A percentile compares a stretch with the other conserved stretches of the same genome.
Evolutionary conservation across 2,329 filamentous ascomycete species (phyloP).

Genomic region (Colletotrichum somersetense): DNA sequence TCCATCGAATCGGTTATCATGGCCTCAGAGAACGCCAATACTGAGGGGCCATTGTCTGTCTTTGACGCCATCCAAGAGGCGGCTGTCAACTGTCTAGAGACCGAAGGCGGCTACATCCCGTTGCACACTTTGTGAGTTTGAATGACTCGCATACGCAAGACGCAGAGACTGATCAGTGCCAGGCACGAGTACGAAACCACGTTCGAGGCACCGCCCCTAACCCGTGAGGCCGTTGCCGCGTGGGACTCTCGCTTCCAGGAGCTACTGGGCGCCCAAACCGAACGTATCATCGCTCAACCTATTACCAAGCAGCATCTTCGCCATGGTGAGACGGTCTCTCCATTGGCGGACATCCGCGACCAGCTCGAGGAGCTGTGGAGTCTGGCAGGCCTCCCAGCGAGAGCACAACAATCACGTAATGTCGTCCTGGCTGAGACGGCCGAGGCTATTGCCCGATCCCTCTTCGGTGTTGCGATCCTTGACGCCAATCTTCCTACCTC

Average conservation of each 20-base stretch:
- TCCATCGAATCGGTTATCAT: constrained; percentile 40
- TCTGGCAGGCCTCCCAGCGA: not conserved
- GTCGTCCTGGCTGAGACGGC: constrained; percentile 38
- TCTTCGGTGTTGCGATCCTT: constrained; percentile 37
- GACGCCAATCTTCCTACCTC: constrained; percentile 27
- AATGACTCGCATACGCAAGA: not conserved
- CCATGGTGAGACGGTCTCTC: constrained; percentile 6
- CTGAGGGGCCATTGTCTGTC: constrained; percentile 21
- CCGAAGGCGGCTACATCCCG: constrained; percentile 31
- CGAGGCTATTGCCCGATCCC: constrained; percentile 38
- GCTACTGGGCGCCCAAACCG: constrained; percentile 20
- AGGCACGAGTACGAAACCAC: constrained; percentile 41
- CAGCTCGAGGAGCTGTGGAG: constrained; percentile 37
- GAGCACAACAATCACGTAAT: constrained; percentile 32
- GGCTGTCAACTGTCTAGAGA: constrained; percentile 25
- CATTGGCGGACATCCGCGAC: constrained; percentile 29
- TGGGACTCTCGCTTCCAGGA: constrained; percentile 40
- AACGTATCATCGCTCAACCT: constrained; percentile 37
- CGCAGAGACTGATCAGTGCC: not conserved
- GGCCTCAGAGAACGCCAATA: constrained; percentile 28
- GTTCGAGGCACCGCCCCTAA: constrained; percentile 40
- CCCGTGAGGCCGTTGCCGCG: constrained; percentile 14
- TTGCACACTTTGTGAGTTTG: constrained; percentile 36
- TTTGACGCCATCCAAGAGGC: constrained; percentile 36
- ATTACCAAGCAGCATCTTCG: constrained; percentile 11